Evolutionary conservation across 345 rosid species (phyloP).

Genomic region (Acer negundo): DNA sequence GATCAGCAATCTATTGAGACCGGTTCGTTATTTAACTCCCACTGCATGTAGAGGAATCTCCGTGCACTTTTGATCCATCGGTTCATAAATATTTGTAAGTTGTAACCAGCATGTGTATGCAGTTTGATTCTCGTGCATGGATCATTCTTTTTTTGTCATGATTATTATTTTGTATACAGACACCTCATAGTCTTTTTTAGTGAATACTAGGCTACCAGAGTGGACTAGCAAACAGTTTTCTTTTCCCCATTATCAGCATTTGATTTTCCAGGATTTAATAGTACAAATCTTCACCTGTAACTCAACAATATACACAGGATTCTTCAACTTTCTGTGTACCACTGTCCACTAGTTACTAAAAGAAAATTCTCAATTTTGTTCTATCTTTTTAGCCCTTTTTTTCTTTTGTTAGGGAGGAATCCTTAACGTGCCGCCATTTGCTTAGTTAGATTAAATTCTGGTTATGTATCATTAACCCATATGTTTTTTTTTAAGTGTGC

Average conservation of each 20-base stretch:
- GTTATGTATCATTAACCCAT: too few relatives aligned
- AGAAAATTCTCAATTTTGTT: neutral
- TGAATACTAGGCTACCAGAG: neutral
- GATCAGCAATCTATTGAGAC: too few relatives aligned
- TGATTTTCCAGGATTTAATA: neutral
- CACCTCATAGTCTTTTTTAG: neutral
- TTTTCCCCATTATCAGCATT: neutral
- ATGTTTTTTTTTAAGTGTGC: too few relatives aligned
- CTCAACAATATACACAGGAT: neutral
- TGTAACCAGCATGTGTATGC: neutral
- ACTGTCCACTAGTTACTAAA: too few relatives aligned
- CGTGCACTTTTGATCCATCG: too few relatives aligned
- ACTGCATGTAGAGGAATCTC: too few relatives aligned
- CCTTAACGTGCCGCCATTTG: too few relatives aligned
- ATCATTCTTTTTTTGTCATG: neutral
- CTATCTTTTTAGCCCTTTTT: too few relatives aligned
- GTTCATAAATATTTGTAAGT: too few relatives aligned
- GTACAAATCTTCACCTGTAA: neutral
- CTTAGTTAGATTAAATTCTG: too few relatives aligned
- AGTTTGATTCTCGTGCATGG: neutral
- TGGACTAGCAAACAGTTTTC: conserved; percentile 3
- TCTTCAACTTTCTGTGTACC: neutral
- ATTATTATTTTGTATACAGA: neutral
- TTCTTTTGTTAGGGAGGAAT: too few relatives aligned
- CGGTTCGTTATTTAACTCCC: too few relatives aligned